Percentiles rank a stretch among this genome's conserved stretches.
Conservation (phyloP, 495 filamentous ascomycete genomes). For the Neurospora sp. region DNA sequence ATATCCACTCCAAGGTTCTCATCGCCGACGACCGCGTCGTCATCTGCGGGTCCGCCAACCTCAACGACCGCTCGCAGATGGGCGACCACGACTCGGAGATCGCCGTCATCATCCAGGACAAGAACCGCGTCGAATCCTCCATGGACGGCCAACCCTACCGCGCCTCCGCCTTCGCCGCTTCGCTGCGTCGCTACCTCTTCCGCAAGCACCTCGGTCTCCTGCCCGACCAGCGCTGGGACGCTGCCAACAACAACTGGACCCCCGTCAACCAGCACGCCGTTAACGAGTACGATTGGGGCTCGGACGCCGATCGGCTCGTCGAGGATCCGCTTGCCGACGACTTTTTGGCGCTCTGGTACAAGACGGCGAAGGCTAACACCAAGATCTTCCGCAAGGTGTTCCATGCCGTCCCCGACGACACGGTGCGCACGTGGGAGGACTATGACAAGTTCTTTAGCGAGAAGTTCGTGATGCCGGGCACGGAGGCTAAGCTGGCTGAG, state of each 20-base stretch:
- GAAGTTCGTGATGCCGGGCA: slow-evolving; percentile 53
- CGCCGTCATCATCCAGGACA: slow-evolving; percentile 44
- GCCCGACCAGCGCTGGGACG: slow-evolving; percentile 53
- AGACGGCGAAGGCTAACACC: slow-evolving; percentile 67
- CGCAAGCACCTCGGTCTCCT: slow-evolving; percentile 87
- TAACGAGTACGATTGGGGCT: slow-evolving; percentile 77
- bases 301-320: slow-evolving; percentile 61
- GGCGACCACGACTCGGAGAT: slow-evolving; percentile 64
- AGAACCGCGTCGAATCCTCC: slow-evolving; percentile 50
- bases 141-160: slow-evolving; percentile 65
- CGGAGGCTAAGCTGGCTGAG: slow-evolving; percentile 14
- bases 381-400: slow-evolving; percentile 79
- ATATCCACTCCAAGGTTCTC: slow-evolving; percentile 87
- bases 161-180: slow-evolving; percentile 71
- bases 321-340: slow-evolving; percentile 60
- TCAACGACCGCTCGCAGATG: slow-evolving; percentile 91
- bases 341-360: slow-evolving; percentile 63
- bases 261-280: slow-evolving; percentile 51
- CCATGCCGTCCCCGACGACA: slow-evolving; percentile 78
- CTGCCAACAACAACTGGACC: slow-evolving; percentile 60
- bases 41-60: slow-evolving; percentile 85
- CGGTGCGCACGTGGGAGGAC: slow-evolving; percentile 67
- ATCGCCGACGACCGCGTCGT: slow-evolving; percentile 86
- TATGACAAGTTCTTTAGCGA: slow-evolving; percentile 73
- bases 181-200: slow-evolving; percentile 75